Evolutionary conservation across 768 basidiomycete species (phyloP), one percentile per base, ranked within the genome.

Genomic region (Phaffia australis): DNA sequence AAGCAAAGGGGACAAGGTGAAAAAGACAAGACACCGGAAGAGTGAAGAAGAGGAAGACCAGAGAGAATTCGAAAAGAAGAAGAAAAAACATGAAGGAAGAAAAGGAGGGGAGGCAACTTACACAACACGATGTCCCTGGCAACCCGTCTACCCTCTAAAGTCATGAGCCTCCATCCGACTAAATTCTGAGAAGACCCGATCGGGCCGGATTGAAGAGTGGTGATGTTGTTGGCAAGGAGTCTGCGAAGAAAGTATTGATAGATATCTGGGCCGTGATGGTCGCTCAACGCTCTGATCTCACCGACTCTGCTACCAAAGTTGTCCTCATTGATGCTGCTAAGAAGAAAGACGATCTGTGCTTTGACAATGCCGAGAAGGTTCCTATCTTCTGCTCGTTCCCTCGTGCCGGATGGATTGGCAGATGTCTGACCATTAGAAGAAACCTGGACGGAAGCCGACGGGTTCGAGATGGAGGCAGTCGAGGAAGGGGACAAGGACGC

Each of bases 201-300:
- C 81, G n/a, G 83, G 79, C 62, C 81, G 79, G 42, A 82, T 77
- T 27, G 70, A 32, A 84, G 80, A 27, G 82, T 75, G 7, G 76
- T 71, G 23, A 74, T 70, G 27, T 89, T 89, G 71, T 90, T 88
- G 62, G 87, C 84, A 74, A 97, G 89, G 77, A 95, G 87, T 70
- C 94, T 87, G 69, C 93, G 89, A 71, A 99, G 89, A 80, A 95
- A 95, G 78, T 99, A 93, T 70, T 91, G 83, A 79, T 97, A 95
- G 66, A 92, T 95, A 78, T 95, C 93, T 73, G 91, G 82, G 66
- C 93, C 92, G 82, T 98, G 91, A 74, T 92, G 88, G 76, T 97
- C 92, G 32, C 91, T 72, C 75, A 97, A 94, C 65, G 89, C 89
- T 75, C 90, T 86, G 73, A 99, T 95, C 80, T 99, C 93, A 65